Conservation (phyloP, 2,329 filamentous ascomycete species). For the Colletotrichum tropicicola region DNA sequence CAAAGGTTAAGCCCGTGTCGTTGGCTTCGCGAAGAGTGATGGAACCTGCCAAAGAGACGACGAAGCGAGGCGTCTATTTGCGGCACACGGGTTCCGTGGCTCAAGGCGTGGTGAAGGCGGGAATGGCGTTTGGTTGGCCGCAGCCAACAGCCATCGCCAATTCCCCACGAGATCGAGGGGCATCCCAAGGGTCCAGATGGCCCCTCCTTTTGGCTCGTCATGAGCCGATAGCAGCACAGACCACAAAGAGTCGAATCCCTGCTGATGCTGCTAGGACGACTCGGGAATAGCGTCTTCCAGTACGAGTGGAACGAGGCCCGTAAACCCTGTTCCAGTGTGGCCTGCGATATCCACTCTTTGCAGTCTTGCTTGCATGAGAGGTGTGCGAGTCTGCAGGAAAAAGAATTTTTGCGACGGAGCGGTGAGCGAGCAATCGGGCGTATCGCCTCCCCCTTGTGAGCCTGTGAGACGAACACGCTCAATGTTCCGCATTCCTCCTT, state of each 20-base stretch:
- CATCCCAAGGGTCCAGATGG: conserved; percentile 22
- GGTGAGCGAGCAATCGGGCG: conserved; percentile 31
- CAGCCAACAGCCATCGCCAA: conserved; percentile 20
- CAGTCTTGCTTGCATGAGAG: conserved; percentile 26
- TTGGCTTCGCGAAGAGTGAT: conserved; percentile 10
- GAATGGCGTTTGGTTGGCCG: conserved; percentile 26
- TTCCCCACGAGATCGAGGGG: conserved; percentile 32
- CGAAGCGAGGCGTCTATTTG: conserved; percentile 14
- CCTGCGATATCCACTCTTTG: conserved; percentile 16
- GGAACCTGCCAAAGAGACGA: conserved; percentile 12
- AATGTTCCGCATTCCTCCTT: conserved; percentile 1
- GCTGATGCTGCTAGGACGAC: not conserved
- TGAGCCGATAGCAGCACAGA: conserved; percentile 22
- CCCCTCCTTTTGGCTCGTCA: conserved; percentile 30
- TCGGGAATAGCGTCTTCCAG: conserved; percentile 4
- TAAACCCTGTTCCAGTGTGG: conserved; percentile 13
- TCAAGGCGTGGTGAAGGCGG: conserved; percentile 12
- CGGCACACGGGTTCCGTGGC: not conserved
- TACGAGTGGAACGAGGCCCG: conserved; percentile 15
- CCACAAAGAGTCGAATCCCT: not conserved
- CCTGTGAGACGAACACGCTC: conserved; percentile 10
- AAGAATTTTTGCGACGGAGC: conserved; percentile 29
- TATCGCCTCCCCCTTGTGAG: conserved; percentile 18
- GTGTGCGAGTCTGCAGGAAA: conserved; percentile 22
- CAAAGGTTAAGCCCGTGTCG: not conserved